phyloP scores from a whole-genome alignment of 2,329 filamentous ascomycete species.

The Colletotrichum sp. region DNA sequence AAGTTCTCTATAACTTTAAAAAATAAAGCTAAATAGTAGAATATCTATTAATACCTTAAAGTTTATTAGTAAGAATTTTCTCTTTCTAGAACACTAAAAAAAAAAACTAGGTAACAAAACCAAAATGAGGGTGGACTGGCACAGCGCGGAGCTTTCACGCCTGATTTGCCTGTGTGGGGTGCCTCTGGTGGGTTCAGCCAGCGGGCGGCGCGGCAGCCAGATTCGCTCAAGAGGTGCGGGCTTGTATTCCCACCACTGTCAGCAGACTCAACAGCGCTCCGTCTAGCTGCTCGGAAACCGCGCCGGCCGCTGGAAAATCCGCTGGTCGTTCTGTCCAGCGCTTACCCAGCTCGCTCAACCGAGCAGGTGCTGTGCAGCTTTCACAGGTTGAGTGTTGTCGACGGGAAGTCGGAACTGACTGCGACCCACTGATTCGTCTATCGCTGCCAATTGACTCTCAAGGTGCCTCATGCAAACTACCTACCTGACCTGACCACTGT shows the following conservation, averaged over 20 bases:
- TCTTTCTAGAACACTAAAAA: no score
- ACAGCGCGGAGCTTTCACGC: constrained; percentile 11
- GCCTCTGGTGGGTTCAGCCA: neutral
- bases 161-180: neutral
- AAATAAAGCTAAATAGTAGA: no score
- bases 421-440: neutral
- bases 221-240: neutral
- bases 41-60: no score
- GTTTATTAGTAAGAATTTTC: no score
- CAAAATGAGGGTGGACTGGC: neutral
- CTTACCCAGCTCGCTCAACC: neutral
- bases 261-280: neutral
- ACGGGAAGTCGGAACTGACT: neutral
- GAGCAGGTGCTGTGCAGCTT: neutral
- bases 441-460: neutral
- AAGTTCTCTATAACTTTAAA: no score
- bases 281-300: neutral
- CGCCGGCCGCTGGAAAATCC: constrained; percentile 10
- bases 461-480: neutral
- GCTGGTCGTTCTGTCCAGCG: neutral
- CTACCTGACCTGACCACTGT: neutral
- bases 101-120: no score
- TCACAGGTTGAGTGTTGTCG: neutral
- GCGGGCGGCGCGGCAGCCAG: neutral
- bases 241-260: neutral